phyloP scores from a whole-genome alignment of 83 land plant species.

The Larix sibirica region DNA sequence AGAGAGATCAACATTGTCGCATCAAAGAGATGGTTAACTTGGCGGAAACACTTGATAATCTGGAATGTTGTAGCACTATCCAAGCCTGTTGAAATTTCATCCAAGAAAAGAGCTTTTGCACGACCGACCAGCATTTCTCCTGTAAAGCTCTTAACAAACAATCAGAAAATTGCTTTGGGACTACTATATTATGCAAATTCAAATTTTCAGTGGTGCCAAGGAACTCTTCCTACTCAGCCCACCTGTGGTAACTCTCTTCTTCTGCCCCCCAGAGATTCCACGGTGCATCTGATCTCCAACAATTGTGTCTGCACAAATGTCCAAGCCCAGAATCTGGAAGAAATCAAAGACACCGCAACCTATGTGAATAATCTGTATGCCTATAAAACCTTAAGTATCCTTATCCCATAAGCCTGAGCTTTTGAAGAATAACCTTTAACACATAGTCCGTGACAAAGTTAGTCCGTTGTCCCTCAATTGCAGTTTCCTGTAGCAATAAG shows the following conservation, averaged over 20 bases:
- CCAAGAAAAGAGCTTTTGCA: conserved; percentile 57
- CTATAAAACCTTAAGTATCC: not conserved
- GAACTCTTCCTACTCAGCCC: conserved; percentile 24
- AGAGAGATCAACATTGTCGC: conserved; percentile 52
- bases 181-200: not conserved
- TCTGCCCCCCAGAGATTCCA: conserved; percentile 9
- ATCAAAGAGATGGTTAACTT: conserved; percentile 58
- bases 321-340: conserved; percentile 1
- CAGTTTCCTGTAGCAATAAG: conserved; percentile 25
- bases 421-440: conserved; percentile 30
- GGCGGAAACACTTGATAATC: conserved; percentile 62
- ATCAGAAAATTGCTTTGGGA: conserved; percentile 6
- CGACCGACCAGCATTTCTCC: conserved; percentile 53
- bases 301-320: not conserved
- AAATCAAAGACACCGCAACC: not conserved
- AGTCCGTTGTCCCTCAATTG: conserved; percentile 36
- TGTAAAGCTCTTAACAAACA: conserved; percentile 14
- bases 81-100: conserved; percentile 75
- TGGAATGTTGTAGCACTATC: conserved; percentile 75
- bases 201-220: not conserved
- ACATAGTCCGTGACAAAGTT: conserved; percentile 41
- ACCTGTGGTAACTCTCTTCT: conserved; percentile 10
- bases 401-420: not conserved
- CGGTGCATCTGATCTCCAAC: conserved; percentile 9
- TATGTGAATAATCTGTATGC: not conserved